These are phyloP conservation scores for Whalleya microplaca DNA, from an alignment of 2,329 filamentous ascomycete species.

Conservation along the genomic window DNA sequence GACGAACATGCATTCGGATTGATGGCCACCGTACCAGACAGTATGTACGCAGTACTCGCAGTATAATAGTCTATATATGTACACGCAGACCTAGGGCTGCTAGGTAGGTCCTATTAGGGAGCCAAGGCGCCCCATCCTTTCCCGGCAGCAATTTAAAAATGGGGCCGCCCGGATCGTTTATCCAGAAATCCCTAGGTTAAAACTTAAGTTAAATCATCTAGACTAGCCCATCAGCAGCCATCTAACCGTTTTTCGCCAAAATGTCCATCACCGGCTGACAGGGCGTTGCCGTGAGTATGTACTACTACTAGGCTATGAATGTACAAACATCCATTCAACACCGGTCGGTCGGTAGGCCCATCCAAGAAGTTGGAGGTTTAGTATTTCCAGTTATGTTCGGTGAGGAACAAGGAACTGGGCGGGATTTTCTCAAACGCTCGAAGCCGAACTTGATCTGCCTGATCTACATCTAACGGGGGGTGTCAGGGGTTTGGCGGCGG, in stretches of 20 bases:
- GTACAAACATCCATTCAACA: not conserved
- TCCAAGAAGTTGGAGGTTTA: too few species aligned
- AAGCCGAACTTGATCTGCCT: not conserved
- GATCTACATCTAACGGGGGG: conserved; percentile 2
- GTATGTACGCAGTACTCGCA: too few species aligned
- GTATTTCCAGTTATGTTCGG: not conserved
- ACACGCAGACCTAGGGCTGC: too few species aligned
- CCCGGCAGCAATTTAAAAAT: conserved; percentile 14
- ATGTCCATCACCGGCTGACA: not conserved
- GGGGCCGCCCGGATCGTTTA: conserved; percentile 17
- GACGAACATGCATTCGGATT: too few species aligned
- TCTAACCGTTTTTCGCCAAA: not conserved
- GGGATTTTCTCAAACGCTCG: not conserved
- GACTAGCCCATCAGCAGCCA: too few species aligned
- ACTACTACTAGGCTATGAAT: not conserved
- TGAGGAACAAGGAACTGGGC: not conserved
- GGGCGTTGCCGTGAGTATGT: not conserved
- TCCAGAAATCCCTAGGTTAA: conserved; percentile 7
- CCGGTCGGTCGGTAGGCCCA: not conserved
- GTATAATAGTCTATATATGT: too few species aligned
- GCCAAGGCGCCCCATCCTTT: not conserved
- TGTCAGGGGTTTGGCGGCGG: not conserved
- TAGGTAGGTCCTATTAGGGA: not conserved
- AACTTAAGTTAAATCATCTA: too few species aligned
- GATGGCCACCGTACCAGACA: too few species aligned